These are phyloP conservation scores for Ustilago esculenta DNA, from an alignment of 1,284 basidiomycete species.

Conservation along the genomic window DNA sequence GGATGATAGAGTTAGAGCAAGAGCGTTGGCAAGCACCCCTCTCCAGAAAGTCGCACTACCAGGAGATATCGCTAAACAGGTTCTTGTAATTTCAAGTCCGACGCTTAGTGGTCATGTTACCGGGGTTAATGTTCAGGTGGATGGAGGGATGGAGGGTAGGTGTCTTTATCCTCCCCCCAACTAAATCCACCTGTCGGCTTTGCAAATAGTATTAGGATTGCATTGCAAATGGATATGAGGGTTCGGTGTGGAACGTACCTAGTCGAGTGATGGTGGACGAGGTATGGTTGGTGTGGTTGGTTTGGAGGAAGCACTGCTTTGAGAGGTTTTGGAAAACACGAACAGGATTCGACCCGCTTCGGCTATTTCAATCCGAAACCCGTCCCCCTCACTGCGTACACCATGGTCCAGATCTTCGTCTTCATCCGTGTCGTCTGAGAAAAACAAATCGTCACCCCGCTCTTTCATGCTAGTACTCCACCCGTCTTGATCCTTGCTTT, in stretches of 20 bases:
- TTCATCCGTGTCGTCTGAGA: conserved; percentile 8
- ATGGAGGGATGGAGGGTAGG: conserved; percentile 80
- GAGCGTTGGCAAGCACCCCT: conserved; percentile 73
- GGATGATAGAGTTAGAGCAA: conserved; percentile 66
- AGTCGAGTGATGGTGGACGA: conserved; percentile 13
- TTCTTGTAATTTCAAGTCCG: conserved; percentile 74
- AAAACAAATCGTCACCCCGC: conserved; percentile 28
- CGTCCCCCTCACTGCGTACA: background rate
- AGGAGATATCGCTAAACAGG: conserved; percentile 75
- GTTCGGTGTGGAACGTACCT: background rate
- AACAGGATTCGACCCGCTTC: conserved; percentile 45
- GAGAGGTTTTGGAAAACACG: conserved; percentile 45
- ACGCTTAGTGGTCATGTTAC: conserved; percentile 77
- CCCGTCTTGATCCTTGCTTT: conserved; percentile 21
- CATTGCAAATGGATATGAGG: too few relatives aligned
- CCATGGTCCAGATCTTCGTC: background rate
- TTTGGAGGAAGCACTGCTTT: too few relatives aligned
- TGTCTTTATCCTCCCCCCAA: conserved; percentile 41
- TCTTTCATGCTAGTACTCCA: conserved; percentile 34
- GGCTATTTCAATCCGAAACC: conserved; percentile 23
- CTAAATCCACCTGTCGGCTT: too few relatives aligned
- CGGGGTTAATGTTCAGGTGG: conserved; percentile 77
- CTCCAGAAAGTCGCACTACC: conserved; percentile 77
- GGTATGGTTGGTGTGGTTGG: too few relatives aligned
- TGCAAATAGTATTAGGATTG: too few relatives aligned